phyloP scores from a whole-genome alignment of 768 basidiomycete genomes.

The Postia placenta region DNA sequence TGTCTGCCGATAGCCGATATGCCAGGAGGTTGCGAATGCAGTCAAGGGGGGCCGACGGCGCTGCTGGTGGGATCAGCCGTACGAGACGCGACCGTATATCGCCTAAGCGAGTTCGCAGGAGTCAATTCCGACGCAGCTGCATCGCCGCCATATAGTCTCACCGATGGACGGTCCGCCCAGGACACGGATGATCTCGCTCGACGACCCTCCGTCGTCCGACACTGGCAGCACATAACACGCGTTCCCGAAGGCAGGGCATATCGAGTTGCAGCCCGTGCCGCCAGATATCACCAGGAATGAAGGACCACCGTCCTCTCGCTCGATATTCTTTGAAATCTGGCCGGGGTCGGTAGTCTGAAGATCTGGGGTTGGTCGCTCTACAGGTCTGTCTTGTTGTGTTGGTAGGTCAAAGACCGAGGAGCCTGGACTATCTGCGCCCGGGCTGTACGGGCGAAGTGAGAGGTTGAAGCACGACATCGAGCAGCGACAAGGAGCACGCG shows the following conservation, averaged over 20 bases:
- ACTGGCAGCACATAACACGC: conserved; percentile 87
- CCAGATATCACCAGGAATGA: conserved; percentile 81
- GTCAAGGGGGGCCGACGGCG: conserved; percentile 54
- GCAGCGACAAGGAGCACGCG: no score
- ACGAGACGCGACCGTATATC: conserved; percentile 87
- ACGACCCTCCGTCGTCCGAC: conserved; percentile 93
- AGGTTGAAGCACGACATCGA: conserved; percentile 14
- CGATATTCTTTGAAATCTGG: conserved; percentile 2
- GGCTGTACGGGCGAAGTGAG: conserved; percentile 7
- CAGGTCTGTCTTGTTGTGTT: conserved; percentile 27
- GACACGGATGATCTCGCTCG: conserved; percentile 90
- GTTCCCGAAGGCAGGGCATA: conserved; percentile 76
- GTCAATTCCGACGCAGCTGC: background rate
- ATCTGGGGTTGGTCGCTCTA: conserved; percentile 2
- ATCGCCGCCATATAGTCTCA: conserved; percentile 19
- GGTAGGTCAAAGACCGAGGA: conserved; percentile 77
- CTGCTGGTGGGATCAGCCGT: conserved; percentile 71
- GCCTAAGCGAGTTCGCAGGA: conserved; percentile 35
- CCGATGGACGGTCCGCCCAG: conserved; percentile 84
- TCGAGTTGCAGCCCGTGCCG: conserved; percentile 91
- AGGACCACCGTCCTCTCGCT: conserved; percentile 15
- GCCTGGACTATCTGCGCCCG: conserved; percentile 46
- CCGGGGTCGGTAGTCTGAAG: conserved; percentile 5
- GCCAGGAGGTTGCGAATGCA: conserved; percentile 75
- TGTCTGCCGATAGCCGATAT: conserved; percentile 67